phyloP scores from a whole-genome alignment of 306 rosid species.

The Chamaecrista fasciculata region DNA sequence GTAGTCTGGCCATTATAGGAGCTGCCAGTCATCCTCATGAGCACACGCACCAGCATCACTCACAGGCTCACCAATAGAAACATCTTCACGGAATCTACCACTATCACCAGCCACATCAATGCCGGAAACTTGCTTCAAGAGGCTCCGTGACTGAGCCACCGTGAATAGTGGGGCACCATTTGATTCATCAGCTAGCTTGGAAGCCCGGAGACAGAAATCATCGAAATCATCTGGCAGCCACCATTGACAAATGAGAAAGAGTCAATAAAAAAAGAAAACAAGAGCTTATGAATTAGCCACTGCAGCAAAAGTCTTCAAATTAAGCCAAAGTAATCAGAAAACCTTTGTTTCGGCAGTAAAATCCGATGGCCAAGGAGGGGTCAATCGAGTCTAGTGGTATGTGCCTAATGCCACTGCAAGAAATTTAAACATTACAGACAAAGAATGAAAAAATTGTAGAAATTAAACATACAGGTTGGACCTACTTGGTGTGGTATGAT shows the following conservation, averaged over 20 bases:
- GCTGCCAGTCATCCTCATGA: constrained; percentile 87
- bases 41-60: constrained; percentile 40
- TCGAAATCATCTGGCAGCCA: constrained; percentile 69
- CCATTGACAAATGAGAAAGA: constrained; percentile 24
- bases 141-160: constrained; percentile 53
- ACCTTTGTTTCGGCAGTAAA: constrained; percentile 95
- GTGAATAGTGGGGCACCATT: constrained; percentile 94
- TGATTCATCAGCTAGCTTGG: constrained; percentile 77
- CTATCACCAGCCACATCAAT: constrained; percentile 37
- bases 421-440: not conserved
- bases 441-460: not conserved
- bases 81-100: constrained; percentile 38
- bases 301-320: constrained; percentile 5
- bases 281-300: constrained; percentile 16
- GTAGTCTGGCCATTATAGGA: constrained; percentile 41
- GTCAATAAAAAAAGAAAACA: not conserved
- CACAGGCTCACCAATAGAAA: constrained; percentile 32
- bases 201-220: constrained; percentile 74
- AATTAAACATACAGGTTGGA: constrained; percentile 5
- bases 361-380: constrained; percentile 95
- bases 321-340: constrained; percentile 26
- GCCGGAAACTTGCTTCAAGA: constrained; percentile 40
- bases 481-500: constrained; percentile 91
- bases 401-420: constrained; percentile 60
- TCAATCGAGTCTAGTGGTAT: constrained; percentile 76